phyloP scores from a whole-genome alignment of 805 yeast genomes.

The Candida quercuum region DNA sequence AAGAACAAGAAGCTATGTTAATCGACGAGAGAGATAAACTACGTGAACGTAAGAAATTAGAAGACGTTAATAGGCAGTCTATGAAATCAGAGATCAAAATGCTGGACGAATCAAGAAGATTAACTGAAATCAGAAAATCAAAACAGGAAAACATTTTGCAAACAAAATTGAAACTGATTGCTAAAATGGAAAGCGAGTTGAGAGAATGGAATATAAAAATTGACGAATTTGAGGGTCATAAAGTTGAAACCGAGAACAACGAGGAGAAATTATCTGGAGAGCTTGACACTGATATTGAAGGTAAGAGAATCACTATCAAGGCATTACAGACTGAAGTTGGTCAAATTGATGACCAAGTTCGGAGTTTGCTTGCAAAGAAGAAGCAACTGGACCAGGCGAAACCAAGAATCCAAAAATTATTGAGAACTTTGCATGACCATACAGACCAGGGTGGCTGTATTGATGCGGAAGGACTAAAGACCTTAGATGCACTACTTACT shows the following conservation, averaged over 20 bases:
- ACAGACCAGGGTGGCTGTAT: constrained; percentile 19
- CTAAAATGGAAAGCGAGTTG: constrained; percentile 30
- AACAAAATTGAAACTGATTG: constrained; percentile 25
- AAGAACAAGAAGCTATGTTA: constrained; percentile 32
- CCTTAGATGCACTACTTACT: constrained; percentile 15
- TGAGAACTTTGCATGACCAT: constrained; percentile 12
- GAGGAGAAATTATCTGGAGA: constrained; percentile 15
- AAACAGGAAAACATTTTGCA: constrained; percentile 27
- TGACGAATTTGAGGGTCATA: constrained; percentile 19
- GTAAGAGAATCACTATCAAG: constrained; percentile 6
- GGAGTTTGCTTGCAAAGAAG: constrained; percentile 9
- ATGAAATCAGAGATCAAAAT: constrained; percentile 36
- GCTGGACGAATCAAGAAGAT: constrained; percentile 35
- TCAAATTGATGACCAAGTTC: constrained; percentile 16
- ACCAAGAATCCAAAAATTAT: constrained; percentile 11
- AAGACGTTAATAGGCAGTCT: constrained; percentile 35
- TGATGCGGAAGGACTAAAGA: constrained; percentile 19
- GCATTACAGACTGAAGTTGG: constrained; percentile 8
- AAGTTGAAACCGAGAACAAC: constrained; percentile 9
- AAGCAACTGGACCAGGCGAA: constrained; percentile 16
- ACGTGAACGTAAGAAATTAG: constrained; percentile 34
- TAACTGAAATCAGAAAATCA: constrained; percentile 29
- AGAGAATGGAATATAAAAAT: constrained; percentile 28
- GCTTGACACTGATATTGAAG: constrained; percentile 13
- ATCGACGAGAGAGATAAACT: constrained; percentile 31